Base-by-base conservation (phyloP, 768 basidiomycete genomes). In the Pholiota microspora region DNA sequence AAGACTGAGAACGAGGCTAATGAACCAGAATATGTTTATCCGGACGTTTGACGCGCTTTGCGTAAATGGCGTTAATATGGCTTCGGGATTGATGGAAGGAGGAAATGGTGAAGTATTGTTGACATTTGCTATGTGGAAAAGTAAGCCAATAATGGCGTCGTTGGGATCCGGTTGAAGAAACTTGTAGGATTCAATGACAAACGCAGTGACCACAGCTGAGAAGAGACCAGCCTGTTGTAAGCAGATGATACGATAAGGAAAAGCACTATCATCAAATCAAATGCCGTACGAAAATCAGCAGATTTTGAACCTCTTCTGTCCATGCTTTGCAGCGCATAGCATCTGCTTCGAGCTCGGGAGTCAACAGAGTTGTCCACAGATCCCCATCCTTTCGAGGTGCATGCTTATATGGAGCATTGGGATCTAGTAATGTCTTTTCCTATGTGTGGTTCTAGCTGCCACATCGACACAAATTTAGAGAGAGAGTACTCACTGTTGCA, bases 281-380 rank as follows among this genome's bases (percentile, higher is more conserved):
- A 13, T 25, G 25, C 51, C 61, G 49, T 44, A 64, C 63, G 32
- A 64, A 62, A 16, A 64, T 57, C 32, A 64, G 44, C 5, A 64
- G 45, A 16, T 60, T 62, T 23, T 64, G 59, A n/a, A 64, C 52
- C 40, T 62, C 61, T 10, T 64, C 61, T n/a, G 49, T 60, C 61
- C 61, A 62, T 4, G 46, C 57, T 24, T 45, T 40, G 23, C 53
- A 60, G 15, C 46, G 51, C n/a, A 24, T 32, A 8, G 57, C 45
- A 42, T 60, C 59, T 12, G 34, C 36, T 13, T 51, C 48, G 12
- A 50, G 40, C 10, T 49, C 15, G 10, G 46, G 29, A 25, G n/a
- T 25, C 31, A 55, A 49, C 18, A 50, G 6, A 13, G 31, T 51
- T 6, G 48, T 52, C 55, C 52, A 60, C 8, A 34, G 55, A 42